Evolutionary conservation across 352 stramenopile species (phyloP), one percentile per base, ranked within the genome.

Genomic region (Globisporangium nunn): DNA sequence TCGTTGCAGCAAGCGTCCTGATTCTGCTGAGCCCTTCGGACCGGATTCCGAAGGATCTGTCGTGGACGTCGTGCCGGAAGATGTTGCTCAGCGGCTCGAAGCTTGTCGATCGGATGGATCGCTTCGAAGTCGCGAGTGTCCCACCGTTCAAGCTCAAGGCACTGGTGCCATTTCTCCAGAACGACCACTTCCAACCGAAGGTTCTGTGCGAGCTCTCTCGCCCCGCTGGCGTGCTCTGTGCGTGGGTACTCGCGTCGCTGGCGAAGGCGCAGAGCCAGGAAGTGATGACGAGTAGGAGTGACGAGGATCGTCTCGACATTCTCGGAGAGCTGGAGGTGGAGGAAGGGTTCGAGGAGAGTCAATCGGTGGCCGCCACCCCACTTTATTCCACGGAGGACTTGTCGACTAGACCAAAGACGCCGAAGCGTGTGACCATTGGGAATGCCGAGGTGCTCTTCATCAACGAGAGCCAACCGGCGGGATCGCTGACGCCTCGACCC

Each of bases 101-200:
- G 14, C 62, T 92, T 0, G 62, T 92, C 17, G 68, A 85, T 28
- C 68, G 74, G 6, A 60, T 90, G 23, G 58, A 69, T 12, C 33
- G 10, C 8, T 69, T 85, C 14, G 66, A 77, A n/a, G 69, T 80
- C 4, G 62, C 55, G 17, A 52, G 48, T 12, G 71, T 85, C 3
- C 77, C 71, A 6, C 50, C 61, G 11, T 91, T 91, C 59, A 91
- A 91, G 63, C 87, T 78, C 75, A 81, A 86, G 57, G 81, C 81
- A 17, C 62, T 92, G 37, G 51, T 75, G 0, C 81, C 81, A 12
- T 90, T 92, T 55, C 52, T 88, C 3, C 67, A 86, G 54, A 89
- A 88, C 59, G 74, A 85, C 33, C 71, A 87, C 55, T 90, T 87
- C 53, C 63, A 87, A n/a, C 79, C 81, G 3, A 70, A 70, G 3